These are phyloP conservation scores for Globisporangium perplexum DNA, from an alignment of 352 stramenopile genomes.

Conservation along the genomic window DNA sequence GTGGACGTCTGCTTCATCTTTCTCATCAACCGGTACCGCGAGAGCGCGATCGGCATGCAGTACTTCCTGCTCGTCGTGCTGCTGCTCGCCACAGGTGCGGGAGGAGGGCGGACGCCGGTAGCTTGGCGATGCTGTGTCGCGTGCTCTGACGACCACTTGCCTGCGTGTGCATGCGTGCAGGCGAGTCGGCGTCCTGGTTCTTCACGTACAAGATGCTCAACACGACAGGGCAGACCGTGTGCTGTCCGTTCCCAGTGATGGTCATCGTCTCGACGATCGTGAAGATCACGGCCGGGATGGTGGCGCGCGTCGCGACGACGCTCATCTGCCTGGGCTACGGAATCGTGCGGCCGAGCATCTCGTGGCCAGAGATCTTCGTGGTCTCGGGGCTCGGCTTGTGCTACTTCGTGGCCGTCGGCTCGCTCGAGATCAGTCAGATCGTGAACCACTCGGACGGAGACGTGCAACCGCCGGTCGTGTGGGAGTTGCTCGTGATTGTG, in stretches of 20 bases:
- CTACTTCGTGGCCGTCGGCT: constrained; percentile 76
- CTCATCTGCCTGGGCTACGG: constrained; percentile 80
- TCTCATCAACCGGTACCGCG: constrained; percentile 62
- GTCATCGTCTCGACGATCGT: constrained; percentile 69
- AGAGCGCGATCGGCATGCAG: constrained; percentile 74
- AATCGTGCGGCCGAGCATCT: constrained; percentile 67
- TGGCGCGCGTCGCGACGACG: constrained; percentile 67
- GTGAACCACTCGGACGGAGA: constrained; percentile 72
- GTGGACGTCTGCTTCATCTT: constrained; percentile 64
- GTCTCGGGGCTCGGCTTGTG: constrained; percentile 70
- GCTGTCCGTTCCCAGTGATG: constrained; percentile 66
- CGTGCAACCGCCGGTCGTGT: constrained; percentile 51
- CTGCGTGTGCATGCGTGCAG: constrained; percentile 14
- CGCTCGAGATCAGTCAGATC: constrained; percentile 75
- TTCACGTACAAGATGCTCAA: constrained; percentile 78
- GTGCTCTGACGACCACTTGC: neutral
- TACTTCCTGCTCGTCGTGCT: constrained; percentile 80
- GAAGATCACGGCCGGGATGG: constrained; percentile 70
- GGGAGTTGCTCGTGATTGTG: constrained; percentile 70
- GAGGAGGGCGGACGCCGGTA: too few relatives aligned
- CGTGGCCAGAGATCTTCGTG: constrained; percentile 67
- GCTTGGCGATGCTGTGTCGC: neutral
- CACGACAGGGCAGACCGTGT: constrained; percentile 55
- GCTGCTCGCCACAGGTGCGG: constrained; percentile 58
- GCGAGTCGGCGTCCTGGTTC: constrained; percentile 69